Percentiles rank a stretch among this genome's conserved stretches.
Evolutionary conservation across 371 early-diverging fungal species (phyloP).

Genomic region (Circinella minor): DNA sequence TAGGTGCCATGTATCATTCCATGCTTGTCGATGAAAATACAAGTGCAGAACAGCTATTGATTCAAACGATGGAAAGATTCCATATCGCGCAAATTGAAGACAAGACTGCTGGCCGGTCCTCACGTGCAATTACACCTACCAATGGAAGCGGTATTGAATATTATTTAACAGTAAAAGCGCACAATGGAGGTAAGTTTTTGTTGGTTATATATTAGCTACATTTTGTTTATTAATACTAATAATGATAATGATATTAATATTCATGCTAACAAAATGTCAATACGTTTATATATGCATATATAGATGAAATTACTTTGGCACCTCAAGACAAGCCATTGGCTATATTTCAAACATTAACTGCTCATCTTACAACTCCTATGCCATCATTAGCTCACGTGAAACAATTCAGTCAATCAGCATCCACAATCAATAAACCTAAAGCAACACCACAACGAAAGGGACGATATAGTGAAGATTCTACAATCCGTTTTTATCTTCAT

Average conservation of each 20-base stretch:
- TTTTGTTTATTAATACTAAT: too few species aligned
- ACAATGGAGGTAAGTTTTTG: conserved; percentile 57
- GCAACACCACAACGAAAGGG: conserved; percentile 29
- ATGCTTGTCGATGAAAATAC: conserved; percentile 59
- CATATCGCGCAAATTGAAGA: conserved; percentile 52
- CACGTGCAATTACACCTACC: conserved; percentile 17
- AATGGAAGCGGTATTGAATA: conserved; percentile 51
- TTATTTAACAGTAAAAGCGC: conserved; percentile 62
- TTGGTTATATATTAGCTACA: not conserved
- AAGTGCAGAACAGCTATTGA: conserved; percentile 61
- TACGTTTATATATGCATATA: not conserved
- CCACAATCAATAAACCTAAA: conserved; percentile 37
- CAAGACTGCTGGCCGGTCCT: conserved; percentile 24
- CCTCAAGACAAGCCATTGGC: conserved; percentile 64
- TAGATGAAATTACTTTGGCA: conserved; percentile 62
- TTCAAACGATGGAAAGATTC: conserved; percentile 61
- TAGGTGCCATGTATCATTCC: conserved; percentile 62
- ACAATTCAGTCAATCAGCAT: conserved; percentile 36
- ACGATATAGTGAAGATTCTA: conserved; percentile 48
- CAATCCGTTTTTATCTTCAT: conserved; percentile 56
- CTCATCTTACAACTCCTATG: conserved; percentile 64
- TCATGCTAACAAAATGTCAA: too few species aligned
- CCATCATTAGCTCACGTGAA: conserved; percentile 53
- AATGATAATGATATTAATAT: too few species aligned
- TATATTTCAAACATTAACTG: conserved; percentile 65